Conservation (phyloP, 257 asterid genomes). For the Marsdenia floribunda region DNA sequence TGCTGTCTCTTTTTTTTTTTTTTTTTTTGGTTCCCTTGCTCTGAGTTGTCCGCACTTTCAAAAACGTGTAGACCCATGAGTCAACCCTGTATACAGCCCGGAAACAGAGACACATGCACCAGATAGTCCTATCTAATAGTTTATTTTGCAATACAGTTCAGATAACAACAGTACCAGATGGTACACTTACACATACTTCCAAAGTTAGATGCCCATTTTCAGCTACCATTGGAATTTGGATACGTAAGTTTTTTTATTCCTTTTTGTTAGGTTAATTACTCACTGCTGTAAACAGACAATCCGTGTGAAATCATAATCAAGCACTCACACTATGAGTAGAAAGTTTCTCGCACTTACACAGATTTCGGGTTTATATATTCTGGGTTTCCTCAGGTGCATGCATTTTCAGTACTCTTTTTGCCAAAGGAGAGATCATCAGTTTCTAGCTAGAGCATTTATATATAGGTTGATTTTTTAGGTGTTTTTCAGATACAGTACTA, state of each 20-base stretch:
- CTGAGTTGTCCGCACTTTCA: too few relatives aligned
- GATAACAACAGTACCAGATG: too few relatives aligned
- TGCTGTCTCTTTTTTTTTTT: too few relatives aligned
- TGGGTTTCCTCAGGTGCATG: background rate
- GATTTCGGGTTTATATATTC: background rate
- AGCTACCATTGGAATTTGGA: background rate
- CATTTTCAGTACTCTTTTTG: too few relatives aligned
- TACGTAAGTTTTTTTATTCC: background rate
- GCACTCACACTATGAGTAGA: background rate
- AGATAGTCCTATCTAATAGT: too few relatives aligned
- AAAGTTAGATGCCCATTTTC: too few relatives aligned
- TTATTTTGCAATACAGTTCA: too few relatives aligned
- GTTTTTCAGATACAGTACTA: background rate
- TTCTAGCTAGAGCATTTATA: background rate
- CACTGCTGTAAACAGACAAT: conserved; percentile 10
- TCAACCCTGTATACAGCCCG: too few relatives aligned
- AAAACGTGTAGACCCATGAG: too few relatives aligned
- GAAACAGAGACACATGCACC: too few relatives aligned
- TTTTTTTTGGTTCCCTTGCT: too few relatives aligned
- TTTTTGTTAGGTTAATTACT: background rate
- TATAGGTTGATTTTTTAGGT: background rate
- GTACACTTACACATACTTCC: too few relatives aligned
- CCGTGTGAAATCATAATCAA: background rate
- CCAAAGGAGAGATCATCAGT: background rate
- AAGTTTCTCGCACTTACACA: background rate